Base-by-base conservation (phyloP, 2,329 filamentous ascomycete species). In the Byssothecium circinans region DNA sequence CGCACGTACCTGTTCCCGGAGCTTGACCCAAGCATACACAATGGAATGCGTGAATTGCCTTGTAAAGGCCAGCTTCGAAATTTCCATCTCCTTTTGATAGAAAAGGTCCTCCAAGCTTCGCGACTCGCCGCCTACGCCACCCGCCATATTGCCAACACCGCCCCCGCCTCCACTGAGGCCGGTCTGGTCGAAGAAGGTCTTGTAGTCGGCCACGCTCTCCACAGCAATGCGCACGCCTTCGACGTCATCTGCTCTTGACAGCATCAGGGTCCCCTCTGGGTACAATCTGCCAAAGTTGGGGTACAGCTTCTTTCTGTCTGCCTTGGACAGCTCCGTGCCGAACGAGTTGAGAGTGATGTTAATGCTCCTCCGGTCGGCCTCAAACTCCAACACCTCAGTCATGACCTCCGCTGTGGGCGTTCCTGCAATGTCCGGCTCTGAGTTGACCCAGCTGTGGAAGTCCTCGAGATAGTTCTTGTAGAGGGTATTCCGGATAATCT, bases 401-500 rank as follows among this genome's bases (percentile, higher is more conserved):
- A 99, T 99, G 69, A 96, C 85, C 64, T 96, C 91, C 35, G 90
- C 81, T 0, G 94, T 99, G 1, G 94, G 91, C 6, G 91, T 95
- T 30, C 90, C 89, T 30, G 82, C 80, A 75, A 97, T 87, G 34
- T 95, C 92, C 0, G 91, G 79, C 66, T 96, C 83, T 8, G 86
- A 88, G 75, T 92, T 96, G 74, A 97, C 88, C 71, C 96, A 99
- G 57, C 88, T 82, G 77, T 97, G 84, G 73, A 99, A 99, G 70
- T 97, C 94, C 71, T 99, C 94, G 7, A 99, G 82, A 70, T 99
- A 99, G 79, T 97, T 97, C 82, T 99, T 99, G 81, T 97, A 99
- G 29, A 99, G 80, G 0, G 91, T 99, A 75, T 99, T 99, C 56
- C 95, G 87, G 49, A 99, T 89, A 72, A 99, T 99, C 76, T 99